Percentiles rank a stretch among this genome's conserved stretches.
phyloP scores from a whole-genome alignment of 306 rosid genomes.

The Ormosia emarginata region DNA sequence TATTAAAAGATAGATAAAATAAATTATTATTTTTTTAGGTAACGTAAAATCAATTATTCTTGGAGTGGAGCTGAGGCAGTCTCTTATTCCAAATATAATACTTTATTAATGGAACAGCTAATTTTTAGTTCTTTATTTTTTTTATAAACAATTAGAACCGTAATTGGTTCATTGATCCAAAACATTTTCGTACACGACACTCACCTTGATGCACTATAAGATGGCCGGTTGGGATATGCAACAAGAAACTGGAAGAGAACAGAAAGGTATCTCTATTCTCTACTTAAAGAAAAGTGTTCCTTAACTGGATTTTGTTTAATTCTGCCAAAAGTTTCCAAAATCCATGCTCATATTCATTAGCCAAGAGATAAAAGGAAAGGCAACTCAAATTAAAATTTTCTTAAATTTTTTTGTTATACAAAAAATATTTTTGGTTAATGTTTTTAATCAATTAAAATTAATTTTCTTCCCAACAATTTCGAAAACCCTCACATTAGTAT shows the following conservation, averaged over 20 bases:
- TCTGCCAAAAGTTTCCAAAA: not conserved
- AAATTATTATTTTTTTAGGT: not conserved
- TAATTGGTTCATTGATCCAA: not conserved
- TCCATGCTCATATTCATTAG: not conserved
- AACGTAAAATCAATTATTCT: not conserved
- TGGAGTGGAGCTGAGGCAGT: conserved; percentile 21
- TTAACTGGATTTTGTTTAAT: not conserved
- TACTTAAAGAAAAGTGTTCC: not conserved
- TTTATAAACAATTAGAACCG: not conserved
- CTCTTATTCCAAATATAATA: not conserved
- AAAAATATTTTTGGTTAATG: not conserved
- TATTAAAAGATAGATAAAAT: not conserved
- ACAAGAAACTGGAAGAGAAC: conserved; percentile 1
- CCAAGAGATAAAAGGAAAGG: not conserved
- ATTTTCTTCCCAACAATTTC: too few species aligned
- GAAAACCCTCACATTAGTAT: too few species aligned
- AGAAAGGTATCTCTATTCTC: not conserved
- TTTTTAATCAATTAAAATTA: too few species aligned
- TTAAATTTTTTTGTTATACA: not conserved
- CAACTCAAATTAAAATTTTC: not conserved
- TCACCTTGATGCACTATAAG: conserved; percentile 6
- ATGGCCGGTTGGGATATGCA: not conserved
- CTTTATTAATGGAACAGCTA: not conserved
- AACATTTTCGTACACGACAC: conserved; percentile 52
- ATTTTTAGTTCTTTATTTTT: not conserved